Conservation (phyloP, 2,329 filamentous ascomycete species). For the Claviceps digitariae region DNA sequence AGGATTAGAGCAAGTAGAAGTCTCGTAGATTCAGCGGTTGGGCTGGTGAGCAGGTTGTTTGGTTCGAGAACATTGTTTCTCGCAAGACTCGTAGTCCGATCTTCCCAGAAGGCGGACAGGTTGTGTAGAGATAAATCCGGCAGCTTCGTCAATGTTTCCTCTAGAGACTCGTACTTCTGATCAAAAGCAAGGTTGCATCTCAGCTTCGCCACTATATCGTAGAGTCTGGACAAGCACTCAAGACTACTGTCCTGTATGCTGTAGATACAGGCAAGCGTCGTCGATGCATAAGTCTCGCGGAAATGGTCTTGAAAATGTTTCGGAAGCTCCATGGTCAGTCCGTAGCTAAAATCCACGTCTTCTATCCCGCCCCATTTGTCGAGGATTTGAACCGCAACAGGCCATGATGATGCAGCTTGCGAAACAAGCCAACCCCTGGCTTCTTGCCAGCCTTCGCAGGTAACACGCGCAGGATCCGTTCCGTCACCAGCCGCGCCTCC, state of each 20-base stretch:
- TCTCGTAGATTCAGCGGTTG: constrained; percentile 38
- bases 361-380: constrained; percentile 61
- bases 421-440: constrained; percentile 53
- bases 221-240: constrained; percentile 45
- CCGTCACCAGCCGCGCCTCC: constrained; percentile 3
- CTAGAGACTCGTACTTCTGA: constrained; percentile 37
- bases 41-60: constrained; percentile 52
- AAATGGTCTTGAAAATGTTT: constrained; percentile 47
- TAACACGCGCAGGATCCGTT: constrained; percentile 14
- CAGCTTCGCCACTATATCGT: constrained; percentile 46
- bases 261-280: constrained; percentile 55
- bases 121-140: constrained; percentile 22
- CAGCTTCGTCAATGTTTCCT: constrained; percentile 32
- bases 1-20: constrained; percentile 51
- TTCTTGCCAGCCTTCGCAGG: constrained; percentile 53
- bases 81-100: constrained; percentile 18
- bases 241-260: constrained; percentile 45
- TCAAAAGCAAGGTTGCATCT: constrained; percentile 43
- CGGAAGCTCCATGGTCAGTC: constrained; percentile 41
- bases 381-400: constrained; percentile 46
- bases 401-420: constrained; percentile 47
- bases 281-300: constrained; percentile 51
- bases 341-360: constrained; percentile 55
- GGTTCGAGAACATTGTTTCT: constrained; percentile 37
- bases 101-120: constrained; percentile 8